These are phyloP conservation scores for Ophidiomyces ophidiicola DNA, from an alignment of 2,329 filamentous ascomycete species.

Conservation along the genomic window DNA sequence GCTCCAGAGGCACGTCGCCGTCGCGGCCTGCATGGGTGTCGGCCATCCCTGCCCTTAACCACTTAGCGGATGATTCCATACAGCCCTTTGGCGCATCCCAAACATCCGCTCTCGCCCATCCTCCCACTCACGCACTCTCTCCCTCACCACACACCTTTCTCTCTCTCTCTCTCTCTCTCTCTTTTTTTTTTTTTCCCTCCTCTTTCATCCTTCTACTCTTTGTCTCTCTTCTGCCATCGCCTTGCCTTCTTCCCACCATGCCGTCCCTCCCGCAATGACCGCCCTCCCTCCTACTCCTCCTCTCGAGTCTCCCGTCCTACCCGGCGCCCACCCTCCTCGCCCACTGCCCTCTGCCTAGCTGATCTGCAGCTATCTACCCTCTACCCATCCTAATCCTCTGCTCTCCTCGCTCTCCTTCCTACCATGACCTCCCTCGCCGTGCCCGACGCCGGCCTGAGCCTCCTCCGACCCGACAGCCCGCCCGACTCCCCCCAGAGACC, in stretches of 20 bases:
- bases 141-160: slow-evolving; percentile 15
- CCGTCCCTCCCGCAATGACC: slow-evolving; percentile 10
- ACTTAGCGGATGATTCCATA: too few species aligned
- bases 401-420: slow-evolving; percentile 9
- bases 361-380: slow-evolving; percentile 8
- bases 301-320: slow-evolving; percentile 3
- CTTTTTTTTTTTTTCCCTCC: slow-evolving; percentile 11
- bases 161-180: slow-evolving; percentile 10
- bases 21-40: too few species aligned
- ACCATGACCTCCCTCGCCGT: slow-evolving; percentile 28
- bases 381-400: slow-evolving; percentile 9
- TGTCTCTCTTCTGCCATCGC: slow-evolving; percentile 4
- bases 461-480: slow-evolving; percentile 24
- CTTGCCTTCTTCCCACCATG: slow-evolving; percentile 1
- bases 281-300: slow-evolving; percentile 1
- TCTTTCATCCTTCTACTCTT: slow-evolving; percentile 14
- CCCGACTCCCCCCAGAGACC: slow-evolving; percentile 24
- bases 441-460: slow-evolving; percentile 31
- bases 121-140: slow-evolving; percentile 17
- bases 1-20: too few species aligned
- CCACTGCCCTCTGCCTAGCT: slow-evolving; percentile 11
- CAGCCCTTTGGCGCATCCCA: too few species aligned
- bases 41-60: too few species aligned
- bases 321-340: slow-evolving; percentile 9
- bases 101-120: slow-evolving; percentile 17